These are phyloP conservation scores for Thymus mandschuricus DNA, from an alignment of 257 asterid genomes.

Conservation along the genomic window DNA sequence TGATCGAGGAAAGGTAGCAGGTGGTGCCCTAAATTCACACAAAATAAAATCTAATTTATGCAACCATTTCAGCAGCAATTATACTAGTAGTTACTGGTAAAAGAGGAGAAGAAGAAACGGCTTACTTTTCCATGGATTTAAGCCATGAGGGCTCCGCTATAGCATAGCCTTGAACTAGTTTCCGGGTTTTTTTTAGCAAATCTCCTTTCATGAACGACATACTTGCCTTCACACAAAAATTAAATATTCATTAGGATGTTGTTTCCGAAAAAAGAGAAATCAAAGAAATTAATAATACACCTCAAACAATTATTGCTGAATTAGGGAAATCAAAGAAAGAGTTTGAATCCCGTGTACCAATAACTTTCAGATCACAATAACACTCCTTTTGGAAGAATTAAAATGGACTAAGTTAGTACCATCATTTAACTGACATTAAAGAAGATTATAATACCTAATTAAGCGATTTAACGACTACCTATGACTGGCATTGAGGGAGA, in stretches of 20 bases:
- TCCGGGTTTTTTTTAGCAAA: slow-evolving; percentile 72
- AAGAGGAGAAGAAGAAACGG: no score
- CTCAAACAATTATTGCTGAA: neutral
- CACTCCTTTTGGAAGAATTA: neutral
- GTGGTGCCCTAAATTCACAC: slow-evolving; percentile 69
- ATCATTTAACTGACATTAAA: neutral
- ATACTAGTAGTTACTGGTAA: no score
- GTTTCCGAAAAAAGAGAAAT: neutral
- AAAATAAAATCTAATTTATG: no score
- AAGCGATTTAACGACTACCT: neutral
- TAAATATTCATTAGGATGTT: neutral
- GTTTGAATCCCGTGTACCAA: neutral
- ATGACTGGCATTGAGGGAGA: neutral
- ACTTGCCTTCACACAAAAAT: slow-evolving; percentile 20
- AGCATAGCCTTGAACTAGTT: slow-evolving; percentile 90
- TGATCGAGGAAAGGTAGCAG: slow-evolving; percentile 77
- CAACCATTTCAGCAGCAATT: neutral
- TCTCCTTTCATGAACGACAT: slow-evolving; percentile 92
- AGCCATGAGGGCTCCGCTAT: slow-evolving; percentile 92
- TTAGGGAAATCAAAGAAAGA: neutral
- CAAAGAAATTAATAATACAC: no score
- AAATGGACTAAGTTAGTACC: neutral
- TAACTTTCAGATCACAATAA: neutral
- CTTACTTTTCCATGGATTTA: slow-evolving; percentile 88
- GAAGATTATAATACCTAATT: slow-evolving; percentile 8